These are phyloP conservation scores for Colletotrichum musae DNA, from an alignment of 2,329 filamentous ascomycete species.

Conservation along the genomic window DNA sequence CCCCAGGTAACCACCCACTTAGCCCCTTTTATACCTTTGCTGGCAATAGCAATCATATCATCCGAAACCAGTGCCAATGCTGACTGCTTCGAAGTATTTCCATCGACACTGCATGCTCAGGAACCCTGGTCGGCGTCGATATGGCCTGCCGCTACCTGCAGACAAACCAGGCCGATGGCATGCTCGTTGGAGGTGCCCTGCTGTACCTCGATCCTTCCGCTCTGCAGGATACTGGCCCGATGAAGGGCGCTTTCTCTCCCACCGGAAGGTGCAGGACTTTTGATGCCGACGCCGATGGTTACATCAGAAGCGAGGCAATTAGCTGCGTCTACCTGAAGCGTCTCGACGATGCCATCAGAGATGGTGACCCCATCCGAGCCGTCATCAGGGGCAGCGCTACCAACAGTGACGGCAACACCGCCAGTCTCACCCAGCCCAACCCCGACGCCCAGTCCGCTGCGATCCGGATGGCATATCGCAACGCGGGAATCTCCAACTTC, in stretches of 20 bases:
- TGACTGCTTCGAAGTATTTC: slow-evolving; percentile 58
- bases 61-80: not conserved
- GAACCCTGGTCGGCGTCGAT: slow-evolving; percentile 68
- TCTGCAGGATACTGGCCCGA: slow-evolving; percentile 1
- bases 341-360: slow-evolving; percentile 57
- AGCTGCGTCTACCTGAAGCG: slow-evolving; percentile 59
- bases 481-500: slow-evolving; percentile 45
- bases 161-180: slow-evolving; percentile 26
- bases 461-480: slow-evolving; percentile 48
- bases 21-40: too few species aligned
- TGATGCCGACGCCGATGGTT: slow-evolving; percentile 57
- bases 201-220: slow-evolving; percentile 42
- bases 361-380: slow-evolving; percentile 55
- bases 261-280: slow-evolving; percentile 26
- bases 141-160: slow-evolving; percentile 55
- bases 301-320: slow-evolving; percentile 61
- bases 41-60: not conserved
- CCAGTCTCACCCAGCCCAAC: slow-evolving; percentile 53
- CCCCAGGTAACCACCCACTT: slow-evolving; percentile 40
- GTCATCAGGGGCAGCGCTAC: slow-evolving; percentile 49
- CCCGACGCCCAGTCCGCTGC: slow-evolving; percentile 47
- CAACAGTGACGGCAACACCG: slow-evolving; percentile 50
- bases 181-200: slow-evolving; percentile 22
- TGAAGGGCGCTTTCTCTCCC: slow-evolving; percentile 11
- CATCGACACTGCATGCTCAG: slow-evolving; percentile 73